phyloP scores from a whole-genome alignment of 495 filamentous ascomycete species.

The Hypoxylon fuscum region DNA sequence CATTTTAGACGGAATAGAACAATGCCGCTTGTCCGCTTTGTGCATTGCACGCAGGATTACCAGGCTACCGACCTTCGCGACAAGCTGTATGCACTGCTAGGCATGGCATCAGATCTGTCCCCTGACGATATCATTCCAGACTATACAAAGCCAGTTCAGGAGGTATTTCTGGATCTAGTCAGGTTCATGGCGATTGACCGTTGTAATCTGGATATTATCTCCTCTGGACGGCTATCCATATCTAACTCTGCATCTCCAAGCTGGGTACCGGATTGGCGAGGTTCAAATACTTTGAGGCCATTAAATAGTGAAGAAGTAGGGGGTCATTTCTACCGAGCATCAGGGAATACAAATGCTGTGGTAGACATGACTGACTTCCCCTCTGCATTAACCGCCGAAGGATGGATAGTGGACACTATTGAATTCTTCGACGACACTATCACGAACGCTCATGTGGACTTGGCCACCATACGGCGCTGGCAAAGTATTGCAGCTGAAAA shows the following conservation, averaged over 20 bases:
- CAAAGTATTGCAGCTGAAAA: conserved; percentile 1
- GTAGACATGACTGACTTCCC: conserved; percentile 9
- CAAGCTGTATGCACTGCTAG: conserved; percentile 41
- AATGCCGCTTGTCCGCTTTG: conserved; percentile 19
- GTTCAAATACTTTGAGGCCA: conserved; percentile 12
- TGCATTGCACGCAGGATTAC: conserved; percentile 24
- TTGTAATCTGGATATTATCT: conserved; percentile 12
- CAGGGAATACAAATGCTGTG: conserved; percentile 13
- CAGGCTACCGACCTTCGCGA: conserved; percentile 35
- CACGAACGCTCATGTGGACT: neutral
- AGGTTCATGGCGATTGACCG: conserved; percentile 12
- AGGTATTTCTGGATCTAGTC: conserved; percentile 31
- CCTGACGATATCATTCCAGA: conserved; percentile 33
- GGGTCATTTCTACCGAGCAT: conserved; percentile 20
- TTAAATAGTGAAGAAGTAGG: conserved; percentile 23
- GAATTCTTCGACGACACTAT: conserved; percentile 6
- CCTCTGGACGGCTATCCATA: conserved; percentile 3
- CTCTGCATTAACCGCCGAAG: neutral
- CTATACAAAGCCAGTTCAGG: conserved; percentile 32
- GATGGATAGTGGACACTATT: conserved; percentile 16
- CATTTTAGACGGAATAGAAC: conserved; percentile 19
- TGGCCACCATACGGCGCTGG: conserved; percentile 11
- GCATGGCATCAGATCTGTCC: conserved; percentile 36
- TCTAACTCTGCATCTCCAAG: conserved; percentile 1
- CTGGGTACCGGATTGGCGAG: conserved; percentile 27